Conservation (phyloP, 768 basidiomycete species). For the Tylopilus sp. region DNA sequence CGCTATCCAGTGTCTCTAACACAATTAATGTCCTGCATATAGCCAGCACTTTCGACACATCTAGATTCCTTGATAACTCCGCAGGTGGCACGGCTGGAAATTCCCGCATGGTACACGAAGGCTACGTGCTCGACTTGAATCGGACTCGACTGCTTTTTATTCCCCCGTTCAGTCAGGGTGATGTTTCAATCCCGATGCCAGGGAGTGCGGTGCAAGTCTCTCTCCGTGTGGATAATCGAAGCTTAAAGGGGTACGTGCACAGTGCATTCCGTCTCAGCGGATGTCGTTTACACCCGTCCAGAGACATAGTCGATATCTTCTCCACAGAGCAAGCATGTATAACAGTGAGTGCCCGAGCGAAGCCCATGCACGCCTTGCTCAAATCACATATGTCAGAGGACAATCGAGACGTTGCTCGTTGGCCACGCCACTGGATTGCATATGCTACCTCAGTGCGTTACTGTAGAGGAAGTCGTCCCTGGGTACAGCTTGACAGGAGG, state of each 20-base stretch:
- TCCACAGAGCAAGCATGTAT: constrained; percentile 9
- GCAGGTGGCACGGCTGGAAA: not conserved
- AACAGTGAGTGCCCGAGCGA: constrained; percentile 16
- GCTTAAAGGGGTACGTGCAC: constrained; percentile 26
- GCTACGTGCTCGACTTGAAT: constrained; percentile 17
- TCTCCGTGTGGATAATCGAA: constrained; percentile 13
- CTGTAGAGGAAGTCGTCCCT: constrained; percentile 4
- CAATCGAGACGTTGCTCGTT: constrained; percentile 24
- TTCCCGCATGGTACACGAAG: not conserved
- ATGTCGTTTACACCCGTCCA: constrained; percentile 5
- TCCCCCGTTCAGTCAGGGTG: constrained; percentile 3
- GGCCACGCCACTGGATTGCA: constrained; percentile 15
- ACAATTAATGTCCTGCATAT: not conserved
- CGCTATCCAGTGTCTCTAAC: not conserved
- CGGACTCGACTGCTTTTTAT: constrained; percentile 27
- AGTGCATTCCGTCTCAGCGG: not conserved
- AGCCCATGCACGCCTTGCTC: not conserved
- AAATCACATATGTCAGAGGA: constrained; percentile 11
- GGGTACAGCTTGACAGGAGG: constrained; percentile 23
- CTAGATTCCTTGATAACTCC: not conserved
- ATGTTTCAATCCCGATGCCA: not conserved
- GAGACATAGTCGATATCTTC: constrained; percentile 8
- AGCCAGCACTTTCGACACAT: not conserved
- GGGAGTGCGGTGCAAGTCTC: constrained; percentile 27
- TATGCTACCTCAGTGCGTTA: constrained; percentile 15